Conservation (phyloP, 1,284 basidiomycete species). For the Pyrrhoderma lamaoense region DNA sequence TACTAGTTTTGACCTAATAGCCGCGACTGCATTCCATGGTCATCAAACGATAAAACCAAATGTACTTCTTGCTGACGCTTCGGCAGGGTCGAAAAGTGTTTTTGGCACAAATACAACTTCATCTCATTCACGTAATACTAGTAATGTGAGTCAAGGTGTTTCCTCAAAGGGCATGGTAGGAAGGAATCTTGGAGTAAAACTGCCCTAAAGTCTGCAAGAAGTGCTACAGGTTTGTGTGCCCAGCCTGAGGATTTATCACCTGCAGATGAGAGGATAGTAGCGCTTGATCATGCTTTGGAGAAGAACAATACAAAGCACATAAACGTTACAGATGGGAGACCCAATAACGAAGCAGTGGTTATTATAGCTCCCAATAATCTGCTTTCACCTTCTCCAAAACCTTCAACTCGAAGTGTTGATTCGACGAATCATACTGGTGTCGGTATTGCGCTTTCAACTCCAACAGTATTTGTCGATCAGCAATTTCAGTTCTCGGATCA, state of each 20-base stretch:
- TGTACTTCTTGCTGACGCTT: conserved; percentile 6
- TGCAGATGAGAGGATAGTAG: conserved; percentile 28
- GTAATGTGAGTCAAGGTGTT: conserved; percentile 27
- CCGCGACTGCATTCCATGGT: conserved; percentile 16
- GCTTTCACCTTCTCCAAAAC: conserved; percentile 5
- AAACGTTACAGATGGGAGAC: background rate
- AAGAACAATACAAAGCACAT: conserved; percentile 18
- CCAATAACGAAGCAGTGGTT: conserved; percentile 9
- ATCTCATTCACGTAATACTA: conserved; percentile 24
- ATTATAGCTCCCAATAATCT: conserved; percentile 7
- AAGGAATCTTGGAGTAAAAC: conserved; percentile 54
- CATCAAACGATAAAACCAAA: conserved; percentile 13
- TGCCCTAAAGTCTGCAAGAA: conserved; percentile 37
- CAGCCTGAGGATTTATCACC: conserved; percentile 21
- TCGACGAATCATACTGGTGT: conserved; percentile 15
- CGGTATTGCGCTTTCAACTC: conserved; percentile 63
- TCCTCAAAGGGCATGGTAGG: conserved; percentile 38
- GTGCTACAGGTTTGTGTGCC: conserved; percentile 32
- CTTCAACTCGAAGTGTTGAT: conserved; percentile 30
- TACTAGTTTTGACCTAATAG: conserved; percentile 16
- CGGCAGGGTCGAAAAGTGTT: conserved; percentile 6
- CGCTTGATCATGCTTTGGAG: conserved; percentile 32
- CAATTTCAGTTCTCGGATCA: conserved; percentile 40
- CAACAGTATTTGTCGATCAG: conserved; percentile 32
- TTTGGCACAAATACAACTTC: conserved; percentile 15